Percentiles rank a stretch among this genome's conserved stretches.
Evolutionary conservation across 23 red algal species (phyloP).

Genomic region (Cyanidiococcus yangmingshanensis): DNA sequence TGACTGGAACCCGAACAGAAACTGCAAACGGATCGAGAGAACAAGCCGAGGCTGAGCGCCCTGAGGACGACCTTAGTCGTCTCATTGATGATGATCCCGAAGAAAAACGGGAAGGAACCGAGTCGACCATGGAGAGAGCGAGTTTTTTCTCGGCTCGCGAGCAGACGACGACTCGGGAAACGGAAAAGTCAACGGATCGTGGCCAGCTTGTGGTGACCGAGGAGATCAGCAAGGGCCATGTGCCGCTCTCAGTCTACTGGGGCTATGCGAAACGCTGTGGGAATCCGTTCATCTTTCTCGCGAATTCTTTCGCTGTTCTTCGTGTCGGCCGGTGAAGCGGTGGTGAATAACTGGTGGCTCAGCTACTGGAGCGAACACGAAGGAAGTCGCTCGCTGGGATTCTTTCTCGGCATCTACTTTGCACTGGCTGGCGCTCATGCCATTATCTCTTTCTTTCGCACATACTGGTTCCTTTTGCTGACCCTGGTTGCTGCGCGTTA

Average conservation of each 20-base stretch:
- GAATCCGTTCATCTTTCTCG: constrained; percentile 33
- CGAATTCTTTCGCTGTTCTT: constrained; percentile 44
- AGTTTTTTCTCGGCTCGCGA: background rate
- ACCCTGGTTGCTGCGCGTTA: constrained; percentile 43
- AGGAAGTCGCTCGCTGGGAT: constrained; percentile 24
- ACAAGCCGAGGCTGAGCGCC: background rate
- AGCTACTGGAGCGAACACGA: constrained; percentile 56
- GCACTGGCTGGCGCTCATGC: constrained; percentile 41
- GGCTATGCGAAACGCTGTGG: constrained; percentile 59
- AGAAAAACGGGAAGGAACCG: background rate
- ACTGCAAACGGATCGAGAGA: background rate
- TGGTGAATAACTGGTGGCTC: constrained; percentile 83
- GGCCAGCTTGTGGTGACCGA: constrained; percentile 59
- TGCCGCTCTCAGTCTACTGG: constrained; percentile 43
- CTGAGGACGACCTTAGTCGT: background rate
- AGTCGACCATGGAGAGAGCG: background rate
- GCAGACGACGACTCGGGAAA: background rate
- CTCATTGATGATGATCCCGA: background rate
- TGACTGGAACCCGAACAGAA: constrained; percentile 20
- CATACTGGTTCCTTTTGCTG: constrained; percentile 49
- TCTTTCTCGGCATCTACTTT: constrained; percentile 85
- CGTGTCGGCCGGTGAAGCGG: constrained; percentile 28
- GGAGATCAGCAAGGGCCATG: constrained; percentile 58
- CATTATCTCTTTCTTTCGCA: constrained; percentile 40
- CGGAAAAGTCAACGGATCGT: background rate